Base-by-base conservation (phyloP, 2,329 filamentous ascomycete genomes). In the Rutstroemia sp. region DNA sequence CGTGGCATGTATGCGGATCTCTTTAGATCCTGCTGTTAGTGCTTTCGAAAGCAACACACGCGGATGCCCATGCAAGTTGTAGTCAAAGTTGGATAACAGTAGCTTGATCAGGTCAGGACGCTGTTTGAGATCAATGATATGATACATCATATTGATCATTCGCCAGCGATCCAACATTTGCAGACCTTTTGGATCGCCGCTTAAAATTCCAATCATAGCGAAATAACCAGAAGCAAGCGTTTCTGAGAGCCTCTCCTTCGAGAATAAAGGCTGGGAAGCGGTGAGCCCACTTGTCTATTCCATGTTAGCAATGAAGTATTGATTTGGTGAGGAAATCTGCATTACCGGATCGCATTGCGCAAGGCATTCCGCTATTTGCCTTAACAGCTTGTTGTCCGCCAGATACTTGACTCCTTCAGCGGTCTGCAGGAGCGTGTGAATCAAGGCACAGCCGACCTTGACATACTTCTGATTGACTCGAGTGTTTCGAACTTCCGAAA, bases 121-220 rank as follows among this genome's bases (percentile, higher is more conserved):
- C 70, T 94, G 88, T 65, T 88, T 90, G 46, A 96, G 78, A 67
- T 97, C 92, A 57, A 96, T 82, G 59, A 99, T 96, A 71, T 97
- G 94, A 69, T 99, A 99, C 78, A 97, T 95, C 90, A 99, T 99
- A 72, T 97, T 97, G 73, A 96, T 92, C 79, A 99, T 95, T 65
- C 91, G 89, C 92, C 94, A 97, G 65, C 90, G 80, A 70, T 97
- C 92, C 68, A 99, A 82, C 74, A 99, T 92, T 59, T 87, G 84
- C 23, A 97, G 78, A 0, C 94, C 94, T 64, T 87, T 89, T 0
- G 81, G 75, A 65, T 96, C 90, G 53, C 86, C 86, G 64, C 88
- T 97, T 57, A 99, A 73, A 10, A 89, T 85, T 7, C 94, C 95
- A 2, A 99, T 75, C 77, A 99, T 89, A 14, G 91, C 83, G 70